Evolutionary conservation across 1,139 yeast genomes (phyloP), one percentile per base, ranked within the genome.

Genomic region (Hemisphaericaspora subhashii): DNA sequence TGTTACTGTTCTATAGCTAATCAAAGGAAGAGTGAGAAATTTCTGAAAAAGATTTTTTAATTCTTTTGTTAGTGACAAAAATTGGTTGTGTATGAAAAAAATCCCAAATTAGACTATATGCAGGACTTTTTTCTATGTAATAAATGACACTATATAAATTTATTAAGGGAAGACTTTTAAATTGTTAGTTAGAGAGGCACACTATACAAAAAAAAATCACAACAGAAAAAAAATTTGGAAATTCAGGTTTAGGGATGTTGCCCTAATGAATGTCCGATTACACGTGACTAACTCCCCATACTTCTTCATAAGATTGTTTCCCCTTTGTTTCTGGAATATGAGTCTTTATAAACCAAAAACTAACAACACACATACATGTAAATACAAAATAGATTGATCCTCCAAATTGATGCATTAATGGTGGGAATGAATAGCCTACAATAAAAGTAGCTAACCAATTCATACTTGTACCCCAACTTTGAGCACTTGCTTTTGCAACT

Each of bases 391-490:
- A 92, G n/a, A 86, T 89, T 31, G 78, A 79, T 0, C 96, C 89
- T 9, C 95, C 96, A 31, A 89, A 58, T 6, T 63, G 50, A 20
- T 66, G 65, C 55, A 83, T 81, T 34, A 86, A 60, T 5, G 83
- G 64, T 1, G 98, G 98, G 68, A 92, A 92, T 29, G 79, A 56
- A 48, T 74, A 84, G 0, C 96, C 97, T 29, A 90, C 82, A 1
- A 81, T 51, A 54, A 92, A 90, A 0, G 96, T 89, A 5, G 95
- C 86, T 9, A 86, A 52, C 97, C 98, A 90, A 60, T 90, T 92
- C 68, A 88, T 78, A 10, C 89, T 79, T 0, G 94, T 86, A 8
- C 96, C 98, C 72, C 88, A 83, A 55, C 95, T 83, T 62, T 92
- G 98, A 1, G 98, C 97, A 36, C 81, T 72, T 2, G 90, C 94